Base-by-base conservation (phyloP, 1,139 yeast species). In the Kurtzmaniella quercitrusa region DNA sequence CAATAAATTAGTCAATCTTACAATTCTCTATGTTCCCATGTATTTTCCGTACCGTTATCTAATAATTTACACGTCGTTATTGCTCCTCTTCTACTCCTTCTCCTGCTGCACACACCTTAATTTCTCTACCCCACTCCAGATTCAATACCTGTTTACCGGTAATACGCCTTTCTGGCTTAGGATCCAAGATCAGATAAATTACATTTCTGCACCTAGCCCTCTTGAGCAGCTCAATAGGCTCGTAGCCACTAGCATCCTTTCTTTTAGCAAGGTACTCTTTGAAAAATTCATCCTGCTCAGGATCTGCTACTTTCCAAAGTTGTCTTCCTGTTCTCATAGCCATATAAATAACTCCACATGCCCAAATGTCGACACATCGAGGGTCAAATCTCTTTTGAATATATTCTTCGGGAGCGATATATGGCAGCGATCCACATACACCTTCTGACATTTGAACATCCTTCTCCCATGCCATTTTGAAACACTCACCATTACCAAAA, bases 251-350 rank as follows among this genome's bases (percentile, higher is more conserved):
- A 18, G 84, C 81, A 46, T 84, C 84, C 58, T 85, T 88, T 45
- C 98, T 72, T 47, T 86, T 88, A 41, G 73, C 71, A 44, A 91
- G 65, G 56, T 91, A 93, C 52, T 77, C 82, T 38, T 72, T 67
- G 61, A 82, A 91, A 58, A 86, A 88, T 52, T 84, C 94, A 60
- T 93, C 98, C 42, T 82, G 88, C 38, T 71, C 76, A 2, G 75
- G 65, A 48, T 79, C 80, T 2, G 98, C 97, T 45, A 82, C 69
- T 53, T 85, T 83, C 98, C 98, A 93, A 45, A 93, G 66, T 56
- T 91, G 96, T 44, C 96, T 75, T 1, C 98, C 98, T 0, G 96
- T 88, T 57, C 98, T 76, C 98, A 93, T 91, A 8, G 96, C 97
- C 97, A 93, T 89, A 63, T 91, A 93, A 38, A 93, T 88, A 17